phyloP scores from a whole-genome alignment of 805 yeast genomes.

The Saccharomycopsis oosterbeekiorum region DNA sequence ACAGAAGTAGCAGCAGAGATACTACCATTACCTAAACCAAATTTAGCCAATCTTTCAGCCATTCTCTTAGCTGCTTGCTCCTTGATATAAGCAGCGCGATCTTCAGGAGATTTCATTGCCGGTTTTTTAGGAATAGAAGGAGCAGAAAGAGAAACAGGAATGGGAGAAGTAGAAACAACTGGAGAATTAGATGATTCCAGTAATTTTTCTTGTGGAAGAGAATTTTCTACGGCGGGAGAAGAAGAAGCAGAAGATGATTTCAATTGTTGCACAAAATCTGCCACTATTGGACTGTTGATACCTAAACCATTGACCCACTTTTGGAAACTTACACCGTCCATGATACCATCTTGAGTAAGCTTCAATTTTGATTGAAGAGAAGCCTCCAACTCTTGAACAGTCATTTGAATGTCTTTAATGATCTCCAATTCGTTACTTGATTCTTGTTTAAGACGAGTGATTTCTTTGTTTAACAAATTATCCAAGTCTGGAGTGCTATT shows the following conservation, averaged over 20 bases:
- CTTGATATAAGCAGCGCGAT: slow-evolving; percentile 69
- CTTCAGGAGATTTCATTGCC: slow-evolving; percentile 40
- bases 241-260: slow-evolving; percentile 24
- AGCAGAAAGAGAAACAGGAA: slow-evolving; percentile 19
- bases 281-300: slow-evolving; percentile 53
- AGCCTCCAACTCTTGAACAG: slow-evolving; percentile 50
- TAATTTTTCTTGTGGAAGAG: neutral
- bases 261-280: slow-evolving; percentile 49
- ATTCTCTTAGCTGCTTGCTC: slow-evolving; percentile 74
- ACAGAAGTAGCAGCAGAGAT: slow-evolving; percentile 1
- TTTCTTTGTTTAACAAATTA: slow-evolving; percentile 28
- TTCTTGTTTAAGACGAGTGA: slow-evolving; percentile 37
- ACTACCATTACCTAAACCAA: slow-evolving; percentile 50
- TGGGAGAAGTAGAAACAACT: too few species aligned
- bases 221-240: slow-evolving; percentile 5
- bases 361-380: slow-evolving; percentile 29
- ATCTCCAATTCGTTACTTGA: slow-evolving; percentile 25
- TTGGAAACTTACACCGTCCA: slow-evolving; percentile 44
- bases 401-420: slow-evolving; percentile 60
- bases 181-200: slow-evolving; percentile 20
- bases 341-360: slow-evolving; percentile 34
- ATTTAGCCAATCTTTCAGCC: slow-evolving; percentile 75
- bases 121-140: slow-evolving; percentile 17
- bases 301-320: slow-evolving; percentile 82
- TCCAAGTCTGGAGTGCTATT: slow-evolving; percentile 29